phyloP scores from a whole-genome alignment of 352 stramenopile genomes.

The Phytopythium helicoides region DNA sequence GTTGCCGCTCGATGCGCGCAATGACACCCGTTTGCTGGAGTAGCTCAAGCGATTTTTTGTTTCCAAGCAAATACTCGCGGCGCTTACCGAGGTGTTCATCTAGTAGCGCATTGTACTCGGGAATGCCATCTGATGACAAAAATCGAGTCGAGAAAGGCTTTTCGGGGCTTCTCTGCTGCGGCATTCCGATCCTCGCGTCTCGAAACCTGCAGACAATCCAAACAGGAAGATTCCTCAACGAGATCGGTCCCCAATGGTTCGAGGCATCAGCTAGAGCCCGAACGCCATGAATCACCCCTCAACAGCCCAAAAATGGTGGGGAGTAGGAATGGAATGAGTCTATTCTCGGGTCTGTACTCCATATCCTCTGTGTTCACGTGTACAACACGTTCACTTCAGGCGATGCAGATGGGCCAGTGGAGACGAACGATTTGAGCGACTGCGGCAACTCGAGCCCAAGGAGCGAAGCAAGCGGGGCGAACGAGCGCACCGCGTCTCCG shows the following conservation, averaged over 20 bases:
- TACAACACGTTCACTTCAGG: conserved; percentile 44
- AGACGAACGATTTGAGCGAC: conserved; percentile 17
- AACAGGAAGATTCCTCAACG: too few relatives aligned
- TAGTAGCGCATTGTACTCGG: conserved; percentile 69
- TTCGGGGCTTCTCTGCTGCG: not conserved
- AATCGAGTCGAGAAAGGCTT: conserved; percentile 60
- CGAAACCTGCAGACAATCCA: too few relatives aligned
- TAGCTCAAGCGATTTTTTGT: conserved; percentile 45
- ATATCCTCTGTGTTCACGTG: conserved; percentile 28
- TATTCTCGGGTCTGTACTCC: too few relatives aligned
- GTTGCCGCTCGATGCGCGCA: conserved; percentile 40
- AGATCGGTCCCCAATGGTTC: too few relatives aligned
- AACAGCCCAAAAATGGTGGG: not conserved
- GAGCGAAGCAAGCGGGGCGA: conserved; percentile 37
- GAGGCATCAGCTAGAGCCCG: too few relatives aligned
- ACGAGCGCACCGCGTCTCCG: conserved; percentile 43
- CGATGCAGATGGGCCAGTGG: not conserved
- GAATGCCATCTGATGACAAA: conserved; percentile 60
- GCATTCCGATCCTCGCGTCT: conserved; percentile 6
- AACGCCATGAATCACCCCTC: too few relatives aligned
- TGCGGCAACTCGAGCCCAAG: conserved; percentile 36
- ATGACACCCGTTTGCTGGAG: conserved; percentile 69
- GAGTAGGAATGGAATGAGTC: not conserved
- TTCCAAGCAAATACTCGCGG: conserved; percentile 64
- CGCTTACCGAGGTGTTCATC: conserved; percentile 58